Conservation (phyloP, 192 early-diverging fungal species). For the Funneliformis mosseae region DNA sequence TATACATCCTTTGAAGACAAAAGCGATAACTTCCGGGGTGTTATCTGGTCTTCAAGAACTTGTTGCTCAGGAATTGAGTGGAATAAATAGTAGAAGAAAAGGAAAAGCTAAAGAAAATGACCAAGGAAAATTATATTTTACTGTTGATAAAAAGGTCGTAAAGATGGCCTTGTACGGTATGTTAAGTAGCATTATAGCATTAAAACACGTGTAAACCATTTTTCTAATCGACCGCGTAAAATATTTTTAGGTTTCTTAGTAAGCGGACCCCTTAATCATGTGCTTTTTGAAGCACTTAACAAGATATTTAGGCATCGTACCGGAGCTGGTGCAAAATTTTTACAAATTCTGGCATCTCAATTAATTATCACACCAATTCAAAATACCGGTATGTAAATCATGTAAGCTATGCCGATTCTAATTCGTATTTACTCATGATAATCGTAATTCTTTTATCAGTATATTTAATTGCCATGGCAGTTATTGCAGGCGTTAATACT, state of each 20-base stretch:
- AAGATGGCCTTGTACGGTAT: slow-evolving; percentile 84
- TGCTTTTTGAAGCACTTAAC: slow-evolving; percentile 74
- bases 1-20: slow-evolving; percentile 74
- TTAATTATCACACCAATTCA: slow-evolving; percentile 84
- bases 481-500: slow-evolving; percentile 73
- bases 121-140: slow-evolving; percentile 9
- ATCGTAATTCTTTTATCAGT: slow-evolving; percentile 46
- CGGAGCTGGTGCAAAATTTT: slow-evolving; percentile 63
- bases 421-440: not conserved
- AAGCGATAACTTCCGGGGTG: slow-evolving; percentile 74
- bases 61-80: slow-evolving; percentile 66
- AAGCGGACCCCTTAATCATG: slow-evolving; percentile 82
- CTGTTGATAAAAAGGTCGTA: slow-evolving; percentile 66
- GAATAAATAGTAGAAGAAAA: slow-evolving; percentile 36
- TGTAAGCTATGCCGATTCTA: not conserved
- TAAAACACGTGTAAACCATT: not conserved
- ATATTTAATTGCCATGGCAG: slow-evolving; percentile 81
- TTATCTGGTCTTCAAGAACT: slow-evolving; percentile 82
- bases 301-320: slow-evolving; percentile 73
- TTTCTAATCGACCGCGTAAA: not conserved
- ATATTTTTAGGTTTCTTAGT: slow-evolving; percentile 64
- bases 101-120: slow-evolving; percentile 39
- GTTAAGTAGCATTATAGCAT: not conserved
- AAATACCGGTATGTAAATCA: slow-evolving; percentile 46
- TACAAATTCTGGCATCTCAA: slow-evolving; percentile 74